Evolutionary conservation across 2,329 filamentous ascomycete genomes (phyloP).

Genomic region (Monosporascus sp.): DNA sequence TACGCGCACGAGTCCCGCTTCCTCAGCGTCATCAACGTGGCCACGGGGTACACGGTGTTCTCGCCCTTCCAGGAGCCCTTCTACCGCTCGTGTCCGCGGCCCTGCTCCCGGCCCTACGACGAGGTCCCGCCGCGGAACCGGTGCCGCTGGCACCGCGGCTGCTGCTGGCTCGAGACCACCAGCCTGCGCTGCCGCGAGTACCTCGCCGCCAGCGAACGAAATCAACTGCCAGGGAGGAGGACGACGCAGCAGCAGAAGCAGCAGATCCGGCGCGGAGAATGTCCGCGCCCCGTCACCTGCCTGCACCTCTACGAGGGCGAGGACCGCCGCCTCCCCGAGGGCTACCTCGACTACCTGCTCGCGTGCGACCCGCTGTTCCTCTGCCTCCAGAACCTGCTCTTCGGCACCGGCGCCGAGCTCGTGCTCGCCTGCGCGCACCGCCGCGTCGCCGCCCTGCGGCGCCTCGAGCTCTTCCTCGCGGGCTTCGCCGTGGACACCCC

Average conservation of each 20-base stretch:
- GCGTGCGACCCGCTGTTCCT: neutral
- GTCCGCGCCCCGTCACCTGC: constrained; percentile 4
- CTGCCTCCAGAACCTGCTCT: constrained; percentile 2
- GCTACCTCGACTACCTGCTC: constrained; percentile 4
- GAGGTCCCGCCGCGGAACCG: neutral
- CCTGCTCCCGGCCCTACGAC: constrained; percentile 2
- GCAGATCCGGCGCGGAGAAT: neutral
- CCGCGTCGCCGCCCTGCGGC: too few species aligned
- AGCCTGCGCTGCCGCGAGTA: neutral
- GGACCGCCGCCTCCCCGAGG: neutral
- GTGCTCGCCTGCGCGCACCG: neutral
- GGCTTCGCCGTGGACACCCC: too few species aligned
- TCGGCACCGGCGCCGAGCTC: constrained; percentile 12
- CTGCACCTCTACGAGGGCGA: constrained; percentile 9
- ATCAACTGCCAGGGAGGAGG: too few species aligned
- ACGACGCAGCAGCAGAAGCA: too few species aligned
- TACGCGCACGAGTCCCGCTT: constrained; percentile 11
- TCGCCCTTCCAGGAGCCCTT: constrained; percentile 12
- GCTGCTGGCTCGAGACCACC: constrained; percentile 7
- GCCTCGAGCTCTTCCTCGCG: neutral
- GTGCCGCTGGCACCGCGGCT: constrained; percentile 11
- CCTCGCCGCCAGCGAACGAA: too few species aligned
- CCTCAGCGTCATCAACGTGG: constrained; percentile 9
- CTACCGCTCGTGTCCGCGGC: neutral
- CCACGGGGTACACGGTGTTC: constrained; percentile 11